A percentile compares a stretch with the other conserved stretches of the same genome.
phyloP scores from a whole-genome alignment of 2,329 filamentous ascomycete genomes.

The Alternaria burnsii region DNA sequence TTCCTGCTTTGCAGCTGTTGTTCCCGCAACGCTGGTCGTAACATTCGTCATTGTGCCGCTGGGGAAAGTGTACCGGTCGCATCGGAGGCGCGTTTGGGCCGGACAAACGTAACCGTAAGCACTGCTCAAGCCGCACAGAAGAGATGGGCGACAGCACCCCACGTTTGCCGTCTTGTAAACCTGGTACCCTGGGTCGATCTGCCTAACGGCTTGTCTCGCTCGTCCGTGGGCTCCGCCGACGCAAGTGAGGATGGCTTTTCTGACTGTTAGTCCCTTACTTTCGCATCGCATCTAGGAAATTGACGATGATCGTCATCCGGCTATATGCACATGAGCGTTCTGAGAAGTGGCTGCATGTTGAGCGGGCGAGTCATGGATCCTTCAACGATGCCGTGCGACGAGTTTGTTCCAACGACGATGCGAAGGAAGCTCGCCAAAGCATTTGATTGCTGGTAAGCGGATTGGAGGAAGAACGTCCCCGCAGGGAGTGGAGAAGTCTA shows the following conservation, averaged over 20 bases:
- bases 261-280: not conserved
- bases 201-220: conserved; percentile 12
- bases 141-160: conserved; percentile 6
- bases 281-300: not conserved
- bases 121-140: conserved; percentile 2
- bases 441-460: conserved; percentile 13
- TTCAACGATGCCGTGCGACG: not conserved
- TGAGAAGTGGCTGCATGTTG: conserved; percentile 25
- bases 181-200: conserved; percentile 21
- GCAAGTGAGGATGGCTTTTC: not conserved
- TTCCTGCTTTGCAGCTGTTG: conserved; percentile 3
- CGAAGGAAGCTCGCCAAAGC: conserved; percentile 10
- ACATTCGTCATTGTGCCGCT: conserved; percentile 10
- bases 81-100: conserved; percentile 5
- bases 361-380: conserved; percentile 5
- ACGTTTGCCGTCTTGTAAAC: conserved; percentile 13
- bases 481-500: conserved; percentile 11
- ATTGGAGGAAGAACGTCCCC: conserved; percentile 32
- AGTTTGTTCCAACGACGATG: conserved; percentile 7
- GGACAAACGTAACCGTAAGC: conserved; percentile 9
- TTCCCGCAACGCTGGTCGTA: conserved; percentile 6
- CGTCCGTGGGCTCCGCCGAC: not conserved
- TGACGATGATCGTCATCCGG: conserved; percentile 18
- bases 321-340: conserved; percentile 24
- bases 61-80: conserved; percentile 15